Conservation (phyloP, 129 eudicot genomes). For the Tagetes erecta region DNA sequence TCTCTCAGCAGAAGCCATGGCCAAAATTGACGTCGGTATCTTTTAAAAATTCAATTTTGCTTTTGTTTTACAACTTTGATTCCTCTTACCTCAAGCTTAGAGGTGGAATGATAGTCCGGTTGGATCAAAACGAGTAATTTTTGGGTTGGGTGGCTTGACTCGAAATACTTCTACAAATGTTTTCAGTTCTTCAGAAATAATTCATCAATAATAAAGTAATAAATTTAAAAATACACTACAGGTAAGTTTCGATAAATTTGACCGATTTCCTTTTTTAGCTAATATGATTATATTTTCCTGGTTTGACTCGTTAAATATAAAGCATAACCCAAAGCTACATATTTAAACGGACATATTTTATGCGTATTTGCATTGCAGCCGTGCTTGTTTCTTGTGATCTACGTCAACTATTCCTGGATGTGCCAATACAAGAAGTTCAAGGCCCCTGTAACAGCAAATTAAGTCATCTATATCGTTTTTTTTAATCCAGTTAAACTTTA, state of each 20-base stretch:
- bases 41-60: not conserved
- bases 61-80: slow-evolving; percentile 4
- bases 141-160: slow-evolving; percentile 4
- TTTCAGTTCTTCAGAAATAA: no score
- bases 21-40: slow-evolving; percentile 46
- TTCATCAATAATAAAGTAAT: not conserved
- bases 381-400: slow-evolving; percentile 28
- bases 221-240: not conserved
- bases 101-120: not conserved
- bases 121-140: slow-evolving; percentile 1
- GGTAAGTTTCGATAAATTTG: not conserved
- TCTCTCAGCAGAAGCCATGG: slow-evolving; percentile 76
- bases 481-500: not conserved
- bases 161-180: not conserved
- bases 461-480: not conserved
- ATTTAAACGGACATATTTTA: not conserved
- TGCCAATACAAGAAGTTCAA: slow-evolving; percentile 4
- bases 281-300: not conserved
- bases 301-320: not conserved
- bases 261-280: not conserved
- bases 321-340: not conserved
- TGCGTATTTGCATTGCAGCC: slow-evolving; percentile 15
- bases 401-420: slow-evolving; percentile 18
- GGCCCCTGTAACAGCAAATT: not conserved
- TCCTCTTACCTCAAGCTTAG: not conserved